phyloP scores from a whole-genome alignment of 495 filamentous ascomycete species.

The Xylaria cubensis region DNA sequence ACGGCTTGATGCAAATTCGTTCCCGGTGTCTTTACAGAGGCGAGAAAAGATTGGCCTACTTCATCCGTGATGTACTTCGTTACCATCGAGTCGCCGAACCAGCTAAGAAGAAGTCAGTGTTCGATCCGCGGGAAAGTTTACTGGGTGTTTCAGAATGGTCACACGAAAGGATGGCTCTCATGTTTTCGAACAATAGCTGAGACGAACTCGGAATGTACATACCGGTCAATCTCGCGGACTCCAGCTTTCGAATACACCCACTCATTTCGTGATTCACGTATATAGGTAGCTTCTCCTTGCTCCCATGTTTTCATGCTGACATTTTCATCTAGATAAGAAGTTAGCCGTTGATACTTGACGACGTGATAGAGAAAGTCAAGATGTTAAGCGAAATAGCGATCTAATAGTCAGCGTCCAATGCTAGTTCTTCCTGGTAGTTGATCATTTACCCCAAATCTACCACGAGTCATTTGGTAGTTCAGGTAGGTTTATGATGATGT shows the following conservation, averaged over 20 bases:
- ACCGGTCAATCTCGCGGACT: slow-evolving; percentile 36
- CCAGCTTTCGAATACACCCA: slow-evolving; percentile 44
- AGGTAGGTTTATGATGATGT: not conserved
- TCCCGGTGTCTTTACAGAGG: slow-evolving; percentile 29
- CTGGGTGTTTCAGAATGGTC: not conserved
- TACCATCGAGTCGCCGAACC: slow-evolving; percentile 45
- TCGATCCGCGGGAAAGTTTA: not conserved
- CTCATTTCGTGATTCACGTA: slow-evolving; percentile 30
- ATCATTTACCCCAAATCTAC: not conserved
- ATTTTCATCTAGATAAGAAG: slow-evolving; percentile 20
- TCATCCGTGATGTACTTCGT: slow-evolving; percentile 37
- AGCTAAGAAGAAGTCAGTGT: slow-evolving; percentile 26
- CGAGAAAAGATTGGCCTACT: slow-evolving; percentile 27
- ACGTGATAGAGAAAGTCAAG: not conserved
- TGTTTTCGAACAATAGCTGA: too few species aligned
- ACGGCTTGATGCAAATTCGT: slow-evolving; percentile 34
- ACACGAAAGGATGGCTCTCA: not conserved
- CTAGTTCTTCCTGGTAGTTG: not conserved
- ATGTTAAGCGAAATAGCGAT: not conserved
- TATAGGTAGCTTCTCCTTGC: slow-evolving; percentile 25
- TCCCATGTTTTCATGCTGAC: slow-evolving; percentile 40
- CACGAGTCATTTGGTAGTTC: not conserved
- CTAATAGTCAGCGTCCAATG: not conserved
- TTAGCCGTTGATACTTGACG: not conserved
- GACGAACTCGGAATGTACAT: slow-evolving; percentile 5